Conservation (phyloP, 2,329 filamentous ascomycete genomes). For the Cytospora piceae region DNA sequence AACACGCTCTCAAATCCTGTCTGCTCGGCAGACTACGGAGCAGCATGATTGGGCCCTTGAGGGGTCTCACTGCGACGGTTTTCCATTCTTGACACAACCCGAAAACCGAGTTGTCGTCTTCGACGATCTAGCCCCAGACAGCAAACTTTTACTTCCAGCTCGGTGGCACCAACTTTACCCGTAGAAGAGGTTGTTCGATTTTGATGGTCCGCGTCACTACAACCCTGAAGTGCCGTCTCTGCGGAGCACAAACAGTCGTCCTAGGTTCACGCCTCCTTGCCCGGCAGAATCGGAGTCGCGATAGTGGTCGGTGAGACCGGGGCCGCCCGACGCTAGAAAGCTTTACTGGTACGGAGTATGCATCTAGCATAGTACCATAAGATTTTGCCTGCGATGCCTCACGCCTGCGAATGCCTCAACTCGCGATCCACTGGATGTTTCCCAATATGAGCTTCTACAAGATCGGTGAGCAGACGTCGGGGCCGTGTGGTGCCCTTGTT, state of each 20-base stretch:
- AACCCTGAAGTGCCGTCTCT: constrained; percentile 1
- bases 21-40: constrained; percentile 11
- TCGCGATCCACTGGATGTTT: constrained; percentile 10
- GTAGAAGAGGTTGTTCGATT: background rate
- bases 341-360: constrained; percentile 19
- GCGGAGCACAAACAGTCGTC: constrained; percentile 11
- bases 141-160: constrained; percentile 8
- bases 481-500: constrained; percentile 5
- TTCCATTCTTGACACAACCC: constrained; percentile 10
- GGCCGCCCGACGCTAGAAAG: constrained; percentile 31
- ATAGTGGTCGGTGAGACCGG: constrained; percentile 32
- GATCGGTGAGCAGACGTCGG: constrained; percentile 5
- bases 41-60: background rate
- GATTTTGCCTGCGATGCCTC: constrained; percentile 2
- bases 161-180: background rate
- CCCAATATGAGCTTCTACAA: constrained; percentile 12
- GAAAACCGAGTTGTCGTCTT: constrained; percentile 6
- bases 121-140: background rate
- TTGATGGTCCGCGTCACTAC: constrained; percentile 5
- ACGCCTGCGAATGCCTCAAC: background rate
- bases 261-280: constrained; percentile 16
- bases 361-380: constrained; percentile 14
- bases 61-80: background rate
- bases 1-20: background rate
- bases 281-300: constrained; percentile 11